Conservation (phyloP, 2,329 filamentous ascomycete species). For the Pseudogymnoascus sp. region DNA sequence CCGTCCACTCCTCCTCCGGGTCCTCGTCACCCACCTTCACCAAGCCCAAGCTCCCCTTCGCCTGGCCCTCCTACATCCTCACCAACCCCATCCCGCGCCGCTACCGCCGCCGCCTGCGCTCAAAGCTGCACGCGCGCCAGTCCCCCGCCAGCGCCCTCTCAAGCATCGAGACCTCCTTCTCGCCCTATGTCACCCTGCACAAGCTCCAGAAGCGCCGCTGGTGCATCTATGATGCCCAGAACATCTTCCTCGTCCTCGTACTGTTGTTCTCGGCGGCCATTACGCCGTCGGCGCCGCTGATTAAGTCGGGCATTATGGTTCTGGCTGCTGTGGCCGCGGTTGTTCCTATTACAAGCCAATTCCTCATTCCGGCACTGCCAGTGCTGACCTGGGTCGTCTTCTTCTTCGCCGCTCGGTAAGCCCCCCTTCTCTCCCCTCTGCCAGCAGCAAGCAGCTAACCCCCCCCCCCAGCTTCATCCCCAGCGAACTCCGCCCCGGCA, state of each 20-base stretch:
- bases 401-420: constrained; percentile 89
- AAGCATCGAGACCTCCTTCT: constrained; percentile 72
- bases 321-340: constrained; percentile 61
- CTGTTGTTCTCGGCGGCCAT: constrained; percentile 77
- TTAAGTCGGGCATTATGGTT: constrained; percentile 66
- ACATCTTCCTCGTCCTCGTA: constrained; percentile 63
- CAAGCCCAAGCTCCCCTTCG: constrained; percentile 32
- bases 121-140: constrained; percentile 57
- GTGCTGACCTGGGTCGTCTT: constrained; percentile 83
- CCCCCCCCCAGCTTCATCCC: constrained; percentile 65
- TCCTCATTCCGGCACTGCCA: constrained; percentile 78
- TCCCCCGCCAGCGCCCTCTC: constrained; percentile 66
- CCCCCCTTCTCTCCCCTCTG: constrained; percentile 19
- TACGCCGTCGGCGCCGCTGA: constrained; percentile 64
- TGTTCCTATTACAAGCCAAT: constrained; percentile 79
- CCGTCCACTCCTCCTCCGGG: not conserved
- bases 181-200: constrained; percentile 66
- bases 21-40: constrained; percentile 20
- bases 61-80: constrained; percentile 33
- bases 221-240: constrained; percentile 78
- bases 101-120: constrained; percentile 58
- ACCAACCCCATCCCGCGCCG: constrained; percentile 52
- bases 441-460: not conserved
- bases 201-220: constrained; percentile 70
- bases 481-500: constrained; percentile 78